Percentiles rank a stretch among this genome's conserved stretches.
Evolutionary conservation across 2,329 filamentous ascomycete species (phyloP).

Genomic region (Phialophora expanda): DNA sequence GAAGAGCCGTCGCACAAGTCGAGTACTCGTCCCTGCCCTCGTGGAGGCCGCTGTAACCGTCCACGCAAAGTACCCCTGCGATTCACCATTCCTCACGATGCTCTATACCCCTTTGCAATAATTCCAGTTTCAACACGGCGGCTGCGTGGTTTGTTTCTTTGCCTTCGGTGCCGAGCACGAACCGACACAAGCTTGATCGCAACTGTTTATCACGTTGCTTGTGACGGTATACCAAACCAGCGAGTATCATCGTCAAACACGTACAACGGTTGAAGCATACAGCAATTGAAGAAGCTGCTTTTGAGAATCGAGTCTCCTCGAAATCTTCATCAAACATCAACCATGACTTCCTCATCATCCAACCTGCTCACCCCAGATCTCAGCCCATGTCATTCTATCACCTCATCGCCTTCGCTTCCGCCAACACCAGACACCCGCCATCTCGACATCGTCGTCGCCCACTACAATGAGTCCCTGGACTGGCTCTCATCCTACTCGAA

Average conservation of each 20-base stretch:
- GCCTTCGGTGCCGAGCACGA: background rate
- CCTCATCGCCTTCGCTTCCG: conserved; percentile 21
- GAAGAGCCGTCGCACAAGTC: background rate
- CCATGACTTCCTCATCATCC: conserved; percentile 11
- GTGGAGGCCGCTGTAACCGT: background rate
- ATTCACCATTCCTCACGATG: background rate
- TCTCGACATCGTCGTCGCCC: conserved; percentile 34
- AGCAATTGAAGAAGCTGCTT: background rate
- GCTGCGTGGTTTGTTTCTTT: background rate
- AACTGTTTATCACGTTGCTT: background rate
- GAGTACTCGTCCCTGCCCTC: background rate
- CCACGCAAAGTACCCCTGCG: background rate
- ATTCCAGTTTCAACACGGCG: background rate
- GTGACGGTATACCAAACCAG: background rate
- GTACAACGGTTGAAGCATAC: background rate
- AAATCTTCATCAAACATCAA: background rate
- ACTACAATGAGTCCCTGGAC: conserved; percentile 36
- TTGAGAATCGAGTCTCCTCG: background rate
- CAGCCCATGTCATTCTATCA: conserved; percentile 13
- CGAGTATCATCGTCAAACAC: background rate
- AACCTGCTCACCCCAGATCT: conserved; percentile 21
- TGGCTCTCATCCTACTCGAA: conserved; percentile 27
- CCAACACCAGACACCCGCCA: conserved; percentile 21
- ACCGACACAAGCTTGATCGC: background rate
- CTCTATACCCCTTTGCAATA: background rate